These are phyloP conservation scores for Fusarium poae DNA, from an alignment of 2,329 filamentous ascomycete genomes.

Conservation along the genomic window DNA sequence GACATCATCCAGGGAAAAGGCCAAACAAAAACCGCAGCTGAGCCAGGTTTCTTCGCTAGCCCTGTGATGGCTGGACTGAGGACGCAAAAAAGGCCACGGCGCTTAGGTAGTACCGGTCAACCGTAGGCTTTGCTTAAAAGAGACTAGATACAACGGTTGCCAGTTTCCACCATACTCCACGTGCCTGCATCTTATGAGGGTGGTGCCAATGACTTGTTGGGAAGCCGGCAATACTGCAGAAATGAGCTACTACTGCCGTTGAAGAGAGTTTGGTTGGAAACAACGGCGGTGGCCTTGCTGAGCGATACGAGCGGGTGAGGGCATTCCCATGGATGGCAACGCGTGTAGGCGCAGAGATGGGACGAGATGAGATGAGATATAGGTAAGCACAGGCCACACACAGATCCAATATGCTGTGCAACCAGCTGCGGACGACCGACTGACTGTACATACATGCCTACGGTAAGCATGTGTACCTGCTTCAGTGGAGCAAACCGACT, in stretches of 20 bases:
- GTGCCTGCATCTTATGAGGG: conserved; percentile 37
- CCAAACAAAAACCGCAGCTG: conserved; percentile 36
- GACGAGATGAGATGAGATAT: not conserved
- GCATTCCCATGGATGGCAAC: conserved; percentile 2
- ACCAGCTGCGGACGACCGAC: conserved; percentile 19
- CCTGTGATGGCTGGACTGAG: conserved; percentile 7
- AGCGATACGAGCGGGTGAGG: conserved; percentile 5
- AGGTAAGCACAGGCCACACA: conserved; percentile 2
- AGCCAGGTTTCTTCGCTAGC: conserved; percentile 31
- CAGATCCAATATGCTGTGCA: conserved; percentile 22
- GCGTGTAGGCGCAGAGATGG: conserved; percentile 8
- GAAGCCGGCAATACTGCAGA: conserved; percentile 22
- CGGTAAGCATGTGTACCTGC: conserved; percentile 8
- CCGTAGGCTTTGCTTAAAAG: conserved; percentile 42
- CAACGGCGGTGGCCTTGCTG: conserved; percentile 4
- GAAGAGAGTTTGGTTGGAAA: conserved; percentile 22
- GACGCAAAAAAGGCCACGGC: conserved; percentile 11
- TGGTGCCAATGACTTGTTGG: conserved; percentile 33
- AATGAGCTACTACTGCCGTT: conserved; percentile 20
- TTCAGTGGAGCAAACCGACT: conserved; percentile 31
- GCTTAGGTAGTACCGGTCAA: conserved; percentile 23
- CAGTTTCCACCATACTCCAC: conserved; percentile 44
- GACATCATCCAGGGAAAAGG: conserved; percentile 5
- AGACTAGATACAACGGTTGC: conserved; percentile 44
- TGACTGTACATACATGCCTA: conserved; percentile 19